Conservation (phyloP, 495 filamentous ascomycete species). For the Aspergillus asperescens region DNA sequence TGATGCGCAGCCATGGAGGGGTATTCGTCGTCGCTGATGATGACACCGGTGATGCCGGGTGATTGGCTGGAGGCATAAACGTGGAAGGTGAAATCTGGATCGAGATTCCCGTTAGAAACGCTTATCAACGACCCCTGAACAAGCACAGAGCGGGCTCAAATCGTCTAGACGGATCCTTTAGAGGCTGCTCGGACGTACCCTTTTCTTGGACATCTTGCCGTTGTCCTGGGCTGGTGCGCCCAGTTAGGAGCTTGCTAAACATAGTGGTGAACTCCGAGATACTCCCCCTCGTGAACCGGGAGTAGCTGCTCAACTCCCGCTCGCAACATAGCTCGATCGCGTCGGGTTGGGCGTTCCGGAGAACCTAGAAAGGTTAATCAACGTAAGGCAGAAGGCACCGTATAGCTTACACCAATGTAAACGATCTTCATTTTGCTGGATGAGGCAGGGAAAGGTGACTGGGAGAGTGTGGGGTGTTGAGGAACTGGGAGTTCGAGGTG, state of each 20-base stretch:
- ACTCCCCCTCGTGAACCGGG: slow-evolving; percentile 64
- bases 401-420: slow-evolving; percentile 11
- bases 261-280: slow-evolving; percentile 51
- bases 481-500: neutral
- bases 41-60: slow-evolving; percentile 73
- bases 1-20: slow-evolving; percentile 88
- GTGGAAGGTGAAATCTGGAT: slow-evolving; percentile 59
- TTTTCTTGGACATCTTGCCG: slow-evolving; percentile 83
- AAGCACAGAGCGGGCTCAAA: neutral
- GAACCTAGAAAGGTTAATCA: slow-evolving; percentile 49
- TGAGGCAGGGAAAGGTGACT: neutral
- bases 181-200: slow-evolving; percentile 43
- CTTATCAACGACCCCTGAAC: neutral
- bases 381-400: neutral
- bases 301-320: slow-evolving; percentile 75
- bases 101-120: neutral
- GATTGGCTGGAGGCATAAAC: slow-evolving; percentile 76
- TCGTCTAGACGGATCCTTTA: no score
- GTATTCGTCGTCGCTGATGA: slow-evolving; percentile 88
- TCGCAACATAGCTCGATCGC: slow-evolving; percentile 75
- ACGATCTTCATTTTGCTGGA: slow-evolving; percentile 15
- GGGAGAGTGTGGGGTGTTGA: slow-evolving; percentile 6
- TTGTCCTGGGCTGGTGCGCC: slow-evolving; percentile 77
- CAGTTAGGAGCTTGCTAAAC: slow-evolving; percentile 61
- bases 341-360: slow-evolving; percentile 74